Evolutionary conservation across 2,329 filamentous ascomycete genomes (phyloP).

Genomic region (Dryadomyces sulphureus): DNA sequence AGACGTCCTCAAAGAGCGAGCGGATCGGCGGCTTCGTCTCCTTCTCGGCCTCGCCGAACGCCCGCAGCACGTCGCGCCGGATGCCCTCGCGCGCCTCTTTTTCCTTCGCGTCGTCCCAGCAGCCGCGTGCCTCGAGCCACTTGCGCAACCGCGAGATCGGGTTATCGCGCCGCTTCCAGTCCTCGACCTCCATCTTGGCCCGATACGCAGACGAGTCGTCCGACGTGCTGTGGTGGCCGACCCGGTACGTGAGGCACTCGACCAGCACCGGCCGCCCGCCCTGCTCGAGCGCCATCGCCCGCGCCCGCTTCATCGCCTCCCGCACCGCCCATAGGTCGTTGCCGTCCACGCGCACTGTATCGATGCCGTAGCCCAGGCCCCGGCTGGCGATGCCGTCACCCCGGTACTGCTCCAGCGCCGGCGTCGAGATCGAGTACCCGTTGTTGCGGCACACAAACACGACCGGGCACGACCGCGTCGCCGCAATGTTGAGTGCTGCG

Average conservation of each 20-base stretch:
- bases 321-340: constrained; percentile 71
- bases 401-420: constrained; percentile 67
- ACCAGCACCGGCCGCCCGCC: constrained; percentile 76
- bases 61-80: constrained; percentile 52
- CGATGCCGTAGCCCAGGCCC: constrained; percentile 69
- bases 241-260: constrained; percentile 96
- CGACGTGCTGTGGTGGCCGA: constrained; percentile 86
- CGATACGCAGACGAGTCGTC: constrained; percentile 97
- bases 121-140: constrained; percentile 70
- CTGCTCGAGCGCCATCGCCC: constrained; percentile 61
- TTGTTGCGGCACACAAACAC: constrained; percentile 76
- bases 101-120: constrained; percentile 80
- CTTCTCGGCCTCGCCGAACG: constrained; percentile 71
- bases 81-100: constrained; percentile 28
- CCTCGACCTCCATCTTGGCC: constrained; percentile 78
- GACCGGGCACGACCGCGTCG: constrained; percentile 59
- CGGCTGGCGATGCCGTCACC: constrained; percentile 69
- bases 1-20: constrained; percentile 74
- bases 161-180: constrained; percentile 49
- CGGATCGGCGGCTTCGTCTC: constrained; percentile 63
- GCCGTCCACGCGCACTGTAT: constrained; percentile 67
- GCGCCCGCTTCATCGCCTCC: constrained; percentile 54
- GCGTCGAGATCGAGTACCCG: constrained; percentile 67
- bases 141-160: constrained; percentile 23
- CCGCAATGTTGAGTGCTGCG: constrained; percentile 66